Percentiles rank a stretch among this genome's conserved stretches.
These are phyloP conservation scores for Xylaria sp. DNA, from an alignment of 2,329 filamentous ascomycete species.

Conservation along the genomic window DNA sequence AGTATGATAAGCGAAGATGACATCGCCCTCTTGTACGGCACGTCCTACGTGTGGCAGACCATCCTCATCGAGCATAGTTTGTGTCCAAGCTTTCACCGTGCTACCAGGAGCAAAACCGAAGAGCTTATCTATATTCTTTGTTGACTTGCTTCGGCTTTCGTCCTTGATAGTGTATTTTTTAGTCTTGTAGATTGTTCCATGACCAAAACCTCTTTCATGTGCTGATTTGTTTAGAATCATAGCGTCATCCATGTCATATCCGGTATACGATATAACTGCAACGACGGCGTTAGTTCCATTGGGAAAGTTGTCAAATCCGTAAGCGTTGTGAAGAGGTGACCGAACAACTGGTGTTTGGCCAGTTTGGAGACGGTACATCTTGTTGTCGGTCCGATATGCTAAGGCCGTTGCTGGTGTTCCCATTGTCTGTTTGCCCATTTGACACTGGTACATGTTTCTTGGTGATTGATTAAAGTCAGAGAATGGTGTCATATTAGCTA, in stretches of 20 bases:
- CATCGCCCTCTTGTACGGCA: slow-evolving; percentile 81
- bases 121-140: slow-evolving; percentile 78
- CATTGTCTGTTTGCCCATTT: slow-evolving; percentile 99
- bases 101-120: slow-evolving; percentile 90
- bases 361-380: slow-evolving; percentile 92
- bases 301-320: slow-evolving; percentile 97
- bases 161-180: slow-evolving; percentile 91
- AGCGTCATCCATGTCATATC: slow-evolving; percentile 99
- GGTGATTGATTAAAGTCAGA: slow-evolving; percentile 99
- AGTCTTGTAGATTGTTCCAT: slow-evolving; percentile 98
- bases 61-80: slow-evolving; percentile 83
- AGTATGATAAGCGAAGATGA: slow-evolving; percentile 89
- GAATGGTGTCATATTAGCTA: slow-evolving; percentile 99
- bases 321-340: slow-evolving; percentile 92
- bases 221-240: slow-evolving; percentile 99
- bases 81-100: slow-evolving; percentile 75
- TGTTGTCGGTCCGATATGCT: slow-evolving; percentile 93
- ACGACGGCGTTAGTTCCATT: slow-evolving; percentile 96
- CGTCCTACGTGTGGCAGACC: slow-evolving; percentile 85
- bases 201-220: slow-evolving; percentile 93
- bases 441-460: slow-evolving; percentile 99
- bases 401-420: slow-evolving; percentile 90
- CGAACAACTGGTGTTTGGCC: slow-evolving; percentile 95
- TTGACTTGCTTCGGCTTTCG: slow-evolving; percentile 73
- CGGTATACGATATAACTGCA: slow-evolving; percentile 97